Base-by-base conservation (phyloP, 1,284 basidiomycete genomes). In the Limonomyces culmigenus region DNA sequence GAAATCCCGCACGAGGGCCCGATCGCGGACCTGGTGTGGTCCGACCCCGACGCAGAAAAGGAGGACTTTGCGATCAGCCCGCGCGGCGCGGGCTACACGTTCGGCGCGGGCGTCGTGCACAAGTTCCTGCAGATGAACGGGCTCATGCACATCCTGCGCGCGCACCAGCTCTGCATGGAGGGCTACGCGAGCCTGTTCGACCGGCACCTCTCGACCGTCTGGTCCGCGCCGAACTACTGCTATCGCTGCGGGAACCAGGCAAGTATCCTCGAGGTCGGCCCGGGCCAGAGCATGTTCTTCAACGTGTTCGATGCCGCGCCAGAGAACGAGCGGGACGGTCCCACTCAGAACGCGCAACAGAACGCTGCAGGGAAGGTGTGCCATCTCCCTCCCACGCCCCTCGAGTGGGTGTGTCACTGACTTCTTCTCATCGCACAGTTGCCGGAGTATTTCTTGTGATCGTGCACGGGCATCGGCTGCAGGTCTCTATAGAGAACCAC, bases 11-110 rank as follows among this genome's bases (percentile, higher is more conserved):
- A 98, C 51, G 95, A 99, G 60, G 95, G 95, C 2, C 93, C 95
- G 3, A 98, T 99, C 91, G 93, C 93, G n/a, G 95, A 99, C 65
- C 69, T 99, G 17, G 95, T 99, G 2, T 99, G 95, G 95, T 96
- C 91, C 32, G 95, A 99, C 66, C 95, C 95, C 20, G 95, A 99
- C 61, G 79, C 89, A 32, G 93, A 97, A 55, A 97, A 97, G 55
- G 93, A 97, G 54, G 95, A 98, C 51, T 98, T 97, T 55, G 93
- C 93, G 29, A 97, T 98, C 56, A 95, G 89, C 39, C 93, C 95
- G 35, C 74, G 92, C 44, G 95, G 95, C 33, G 95, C 95, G 3
- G 95, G 95, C 2, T 99, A 98, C 57, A 99, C 95, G 0, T 99
- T 99, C 55, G 95, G 95, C 39, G 87, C 91, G 1, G 86, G 91